Evolutionary conservation across 129 eudicot genomes (phyloP), one percentile per base, ranked within the genome.

Genomic region (Saussurea involucrata): DNA sequence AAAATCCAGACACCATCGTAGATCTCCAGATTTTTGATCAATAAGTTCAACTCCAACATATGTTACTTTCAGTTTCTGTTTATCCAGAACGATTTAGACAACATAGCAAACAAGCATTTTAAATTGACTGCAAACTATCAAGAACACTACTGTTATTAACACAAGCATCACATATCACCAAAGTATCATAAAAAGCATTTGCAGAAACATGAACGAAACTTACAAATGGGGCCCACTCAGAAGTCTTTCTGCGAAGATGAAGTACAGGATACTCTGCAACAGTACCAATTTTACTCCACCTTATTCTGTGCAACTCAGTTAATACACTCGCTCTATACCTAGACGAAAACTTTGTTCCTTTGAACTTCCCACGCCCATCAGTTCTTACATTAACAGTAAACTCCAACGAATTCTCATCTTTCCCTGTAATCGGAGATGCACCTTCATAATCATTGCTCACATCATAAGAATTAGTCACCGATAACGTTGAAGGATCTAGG

Each of bases 1-100:
- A 76, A 91, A 95, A 85, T 95, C 97, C 83, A 95, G 74, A 87
- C 98, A 95, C 98, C 98, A 95, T 53, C 94, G 88, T 74, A 92
- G 85, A 77, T 95, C 97, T 75, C 98, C 98, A 71, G 92, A 79
- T 64, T 85, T 91, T 69, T 55, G 69, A 40, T 91, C 98, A 66
- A 88, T 77, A 74, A 95, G 90, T 83, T 95, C 97, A 85, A 95
- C 89, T 79, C 98, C 98, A 36, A 92, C 87, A 74, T 92, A 88
- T 12, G 98, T 95, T 63, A 95, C 86, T 88, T 88, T 91, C 84
- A 95, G 77, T 89, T 91, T 95, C 98, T 95, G 92, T 63, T 65
- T 28, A 61, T 15, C 32, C 24, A 17, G 25, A 58, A 71, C 8
- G 5, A 28, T 24, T 42, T 25, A 28, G 24, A 63, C 46, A 21